These are phyloP conservation scores for Neoarthrinium moseri DNA, from an alignment of 2,329 filamentous ascomycete species.

Conservation along the genomic window DNA sequence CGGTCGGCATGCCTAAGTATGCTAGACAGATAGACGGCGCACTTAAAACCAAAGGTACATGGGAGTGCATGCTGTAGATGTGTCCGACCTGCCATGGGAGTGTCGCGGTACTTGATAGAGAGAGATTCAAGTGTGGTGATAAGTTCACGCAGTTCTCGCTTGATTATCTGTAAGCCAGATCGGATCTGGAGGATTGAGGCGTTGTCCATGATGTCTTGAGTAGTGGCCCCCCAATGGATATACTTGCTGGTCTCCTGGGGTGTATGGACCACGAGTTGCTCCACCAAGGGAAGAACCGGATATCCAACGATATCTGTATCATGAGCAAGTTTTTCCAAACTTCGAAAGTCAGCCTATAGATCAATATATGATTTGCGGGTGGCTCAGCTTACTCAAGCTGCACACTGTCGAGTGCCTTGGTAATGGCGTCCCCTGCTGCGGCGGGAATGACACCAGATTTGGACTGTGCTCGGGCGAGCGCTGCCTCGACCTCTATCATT, in stretches of 20 bases:
- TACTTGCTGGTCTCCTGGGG: constrained; percentile 36
- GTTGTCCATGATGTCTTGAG: constrained; percentile 59
- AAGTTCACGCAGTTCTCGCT: constrained; percentile 40
- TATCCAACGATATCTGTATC: constrained; percentile 53
- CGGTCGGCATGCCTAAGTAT: constrained; percentile 47
- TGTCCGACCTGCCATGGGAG: constrained; percentile 56
- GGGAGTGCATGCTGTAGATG: constrained; percentile 58
- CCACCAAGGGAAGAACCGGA: constrained; percentile 49
- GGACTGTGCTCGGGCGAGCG: constrained; percentile 49
- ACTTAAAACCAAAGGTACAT: constrained; percentile 58
- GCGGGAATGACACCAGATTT: constrained; percentile 44
- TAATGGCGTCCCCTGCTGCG: constrained; percentile 33
- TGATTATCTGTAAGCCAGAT: constrained; percentile 45
- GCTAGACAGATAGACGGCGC: constrained; percentile 51
- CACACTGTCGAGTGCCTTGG: constrained; percentile 18
- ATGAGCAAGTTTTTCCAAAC: not conserved
- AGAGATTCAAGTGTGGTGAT: constrained; percentile 40
- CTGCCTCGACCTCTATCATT: constrained; percentile 50
- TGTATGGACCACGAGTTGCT: constrained; percentile 38
- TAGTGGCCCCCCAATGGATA: constrained; percentile 59
- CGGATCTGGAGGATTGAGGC: constrained; percentile 54
- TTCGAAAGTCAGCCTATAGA: constrained; percentile 16
- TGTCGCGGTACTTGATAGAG: constrained; percentile 45
- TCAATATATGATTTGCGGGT: too few species aligned
- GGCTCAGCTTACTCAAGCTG: not conserved